Base-by-base conservation (phyloP, 208 protist species). In the Leptomonas pyrrhocoris region DNA sequence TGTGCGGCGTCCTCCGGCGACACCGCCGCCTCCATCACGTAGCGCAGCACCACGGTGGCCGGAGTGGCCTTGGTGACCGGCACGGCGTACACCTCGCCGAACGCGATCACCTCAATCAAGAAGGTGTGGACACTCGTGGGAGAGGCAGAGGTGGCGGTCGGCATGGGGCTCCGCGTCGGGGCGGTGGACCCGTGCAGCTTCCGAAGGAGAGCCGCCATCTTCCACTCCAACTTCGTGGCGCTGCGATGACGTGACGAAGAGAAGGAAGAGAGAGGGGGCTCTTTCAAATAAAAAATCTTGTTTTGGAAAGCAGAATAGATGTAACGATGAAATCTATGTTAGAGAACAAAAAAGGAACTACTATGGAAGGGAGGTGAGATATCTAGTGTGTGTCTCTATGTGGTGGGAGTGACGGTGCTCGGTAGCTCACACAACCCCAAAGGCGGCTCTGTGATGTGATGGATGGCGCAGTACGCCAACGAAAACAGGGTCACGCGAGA, bases 1-100 rank as follows among this genome's bases (percentile, higher is more conserved):
- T 36, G 68, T 15, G 46, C 58, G 13, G 68, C 67, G 15, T 68
- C 49, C 49, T 67, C 63, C 28, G 56, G 53, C 28, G 84, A 73
- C 19, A 83, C 66, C 7, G 74, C 79, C 16, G 86, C 31, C 61
- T 84, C 81, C 36, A 80, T 77, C 19, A 89, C 79, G 40, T 82
- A 71, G 57, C 77, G 76, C 61, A 84, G 61, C 18, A 92, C 65
- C 2, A 81, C 76, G 12, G 63, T 62, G 49, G 83, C 60, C 0
- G 57, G 60, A 0, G 86, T 88, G 46, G 68, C 45, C 5, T 56
- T 53, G 21, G 81, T 81, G n/a, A 83, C 87, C 2, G 84, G 73
- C 2, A 92, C 27, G 34, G 62, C 60, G 57, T 71, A 66, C 7
- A 70, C 68, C 31, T 71, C 58, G 11, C 66, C 68, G 42, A 72